Evolutionary conservation across 129 eudicot species (phyloP), one percentile per base, ranked within the genome.

Genomic region (Centella asiatica): DNA sequence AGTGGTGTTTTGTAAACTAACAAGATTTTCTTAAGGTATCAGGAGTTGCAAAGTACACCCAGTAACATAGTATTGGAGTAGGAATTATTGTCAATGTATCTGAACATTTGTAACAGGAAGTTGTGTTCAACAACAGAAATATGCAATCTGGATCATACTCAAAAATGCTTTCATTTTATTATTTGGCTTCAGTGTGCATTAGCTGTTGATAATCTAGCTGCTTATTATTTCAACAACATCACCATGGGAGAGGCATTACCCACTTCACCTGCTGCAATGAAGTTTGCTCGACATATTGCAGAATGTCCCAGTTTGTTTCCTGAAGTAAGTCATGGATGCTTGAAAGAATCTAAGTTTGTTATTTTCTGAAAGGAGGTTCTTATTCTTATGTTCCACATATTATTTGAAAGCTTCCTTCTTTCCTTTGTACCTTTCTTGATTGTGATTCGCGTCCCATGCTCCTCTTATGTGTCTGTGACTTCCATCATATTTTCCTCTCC

Each of bases 171-270:
- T 27, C 45, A 1, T 18, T 50, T 25, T 32, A 7, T 58, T 37
- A 48, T 64, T 59, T 5, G 20, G 18, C 73, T 69, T 34, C 87
- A 90, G 97, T 86, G 94, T 81, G 95, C 95, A 49, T 74, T 81
- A 64, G 95, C 98, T 28, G 74, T 90, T 7, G 98, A 90, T 64
- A 85, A 87, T 72, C 66, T 90, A 79, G 98, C 95, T 71, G 82
- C 95, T 69, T 90, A 67, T 74, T 87, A 90, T 80, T 90, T 90
- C 80, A 76, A 84, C 76, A 80, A 84, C 74, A 81, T 90, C 68
- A 79, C 92, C 48, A 81, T 80, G 76, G 95, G 86, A 44, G 98
- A 90, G 76, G 85, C 86, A 13, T n/a, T n/a, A n/a, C 84, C 98
- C 18, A 74, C 90, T 39, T 83, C 87, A 62, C 82, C 98, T 50